Conservation (phyloP, 148 eudicot species). For the Talinum fruticosum region DNA sequence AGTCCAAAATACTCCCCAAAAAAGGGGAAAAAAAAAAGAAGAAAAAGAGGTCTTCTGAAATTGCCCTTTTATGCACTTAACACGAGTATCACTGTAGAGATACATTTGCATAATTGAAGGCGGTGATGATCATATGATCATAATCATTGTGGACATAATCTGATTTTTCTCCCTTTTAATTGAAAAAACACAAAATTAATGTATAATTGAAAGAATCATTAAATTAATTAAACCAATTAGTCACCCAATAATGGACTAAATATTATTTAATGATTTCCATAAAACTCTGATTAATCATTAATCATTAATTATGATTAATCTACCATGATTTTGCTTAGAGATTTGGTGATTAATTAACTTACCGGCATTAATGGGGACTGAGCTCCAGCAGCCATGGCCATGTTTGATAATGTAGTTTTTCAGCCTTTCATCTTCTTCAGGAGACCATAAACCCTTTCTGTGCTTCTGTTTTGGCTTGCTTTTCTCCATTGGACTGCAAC, state of each 20-base stretch:
- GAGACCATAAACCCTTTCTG: conserved; percentile 89
- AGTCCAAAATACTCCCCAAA: no score
- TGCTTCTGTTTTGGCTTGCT: conserved; percentile 50
- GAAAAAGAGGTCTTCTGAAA: not conserved
- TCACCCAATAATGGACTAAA: no score
- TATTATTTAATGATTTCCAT: no score
- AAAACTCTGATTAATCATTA: no score
- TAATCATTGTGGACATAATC: not conserved
- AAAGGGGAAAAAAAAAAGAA: not conserved
- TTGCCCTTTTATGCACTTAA: not conserved
- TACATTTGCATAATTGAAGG: not conserved
- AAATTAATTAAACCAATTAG: no score
- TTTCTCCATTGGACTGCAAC: conserved; percentile 37
- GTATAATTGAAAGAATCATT: no score
- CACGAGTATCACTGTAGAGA: conserved; percentile 8
- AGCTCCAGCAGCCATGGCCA: conserved; percentile 86
- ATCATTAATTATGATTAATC: no score
- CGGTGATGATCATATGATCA: not conserved
- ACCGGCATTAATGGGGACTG: conserved; percentile 73
- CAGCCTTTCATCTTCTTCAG: conserved; percentile 68
- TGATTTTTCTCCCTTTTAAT: not conserved
- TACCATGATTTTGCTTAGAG: no score
- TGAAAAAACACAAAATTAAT: not conserved
- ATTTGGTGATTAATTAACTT: not conserved
- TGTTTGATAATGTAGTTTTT: conserved; percentile 46